Base-by-base conservation (phyloP, 352 stramenopile genomes). In the Globisporangium mamillatum region DNA sequence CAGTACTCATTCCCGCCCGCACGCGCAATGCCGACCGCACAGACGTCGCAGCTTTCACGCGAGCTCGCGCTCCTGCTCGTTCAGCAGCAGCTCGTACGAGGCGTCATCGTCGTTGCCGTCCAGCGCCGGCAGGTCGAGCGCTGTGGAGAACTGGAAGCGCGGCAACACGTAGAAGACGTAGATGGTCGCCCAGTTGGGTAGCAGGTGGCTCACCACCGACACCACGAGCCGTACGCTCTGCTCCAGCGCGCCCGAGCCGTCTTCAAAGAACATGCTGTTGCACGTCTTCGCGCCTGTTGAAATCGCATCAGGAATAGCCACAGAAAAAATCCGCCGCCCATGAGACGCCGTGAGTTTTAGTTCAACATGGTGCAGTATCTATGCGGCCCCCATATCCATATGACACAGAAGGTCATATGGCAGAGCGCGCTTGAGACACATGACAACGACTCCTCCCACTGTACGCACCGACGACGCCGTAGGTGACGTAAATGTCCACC, bases 111-210 rank as follows among this genome's bases (percentile, higher is more conserved):
- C 24, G 22, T 75, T 18, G n/a, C 54, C 44, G 44, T 52, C 62
- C n/a, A 90, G 60, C 8, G 81, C 84, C 2, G 84, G 79, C 20
- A 92, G 68, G 48, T 92, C 84, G 24, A 92, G 68, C 25, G 73
- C 58, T 20, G 80, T 89, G 32, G 75, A 78, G 60, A 90, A 90
- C 71, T 89, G 80, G 70, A 86, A 87, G 27, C 84, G 81, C 34
- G 80, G 77, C 52, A 89, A 64, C 63, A 89, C 67, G 57, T 84
- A 92, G 71, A 92, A 92, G 24, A 92, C 84, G 71, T 90, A 90
- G 54, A 92, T 66, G 4, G 67, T 82, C 38, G 80, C 81, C 80
- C 80, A 91, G 61, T 89, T 90, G 16, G 84, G 84, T 36, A 90
- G 55, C 48, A 90, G 61, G 54, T 86, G 88, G 59, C 75, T 81